phyloP scores from a whole-genome alignment of 768 basidiomycete genomes.

The Nidularia sp. region DNA sequence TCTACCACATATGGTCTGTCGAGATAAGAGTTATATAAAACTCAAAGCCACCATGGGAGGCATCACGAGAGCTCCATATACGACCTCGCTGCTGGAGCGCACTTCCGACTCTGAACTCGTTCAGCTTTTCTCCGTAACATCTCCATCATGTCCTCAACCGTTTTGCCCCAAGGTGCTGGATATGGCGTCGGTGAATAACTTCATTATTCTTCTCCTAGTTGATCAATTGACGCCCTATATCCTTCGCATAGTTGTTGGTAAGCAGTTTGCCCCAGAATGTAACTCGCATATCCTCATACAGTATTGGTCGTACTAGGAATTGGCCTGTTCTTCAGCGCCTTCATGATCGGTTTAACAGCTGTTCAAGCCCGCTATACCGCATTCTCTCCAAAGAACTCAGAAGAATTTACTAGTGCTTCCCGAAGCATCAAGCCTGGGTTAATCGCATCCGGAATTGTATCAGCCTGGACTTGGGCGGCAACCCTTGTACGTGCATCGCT shows the following conservation, averaged over 20 bases:
- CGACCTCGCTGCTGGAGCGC: slow-evolving; percentile 3
- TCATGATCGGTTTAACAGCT: slow-evolving; percentile 76
- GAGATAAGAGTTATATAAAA: not conserved
- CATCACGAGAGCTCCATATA: not conserved
- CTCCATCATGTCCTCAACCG: slow-evolving; percentile 6
- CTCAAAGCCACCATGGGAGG: not conserved
- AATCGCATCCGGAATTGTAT: slow-evolving; percentile 90
- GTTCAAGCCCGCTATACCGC: slow-evolving; percentile 83
- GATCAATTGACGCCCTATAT: not conserved
- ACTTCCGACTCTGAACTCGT: not conserved
- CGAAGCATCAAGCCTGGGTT: slow-evolving; percentile 86
- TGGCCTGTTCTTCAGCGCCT: slow-evolving; percentile 80
- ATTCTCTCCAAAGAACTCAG: slow-evolving; percentile 68
- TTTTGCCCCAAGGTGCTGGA: slow-evolving; percentile 78
- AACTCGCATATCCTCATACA: not conserved
- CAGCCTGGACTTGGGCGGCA: slow-evolving; percentile 90
- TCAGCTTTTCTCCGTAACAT: not conserved
- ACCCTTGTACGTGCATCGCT: slow-evolving; percentile 46
- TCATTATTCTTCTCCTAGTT: not conserved
- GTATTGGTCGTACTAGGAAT: slow-evolving; percentile 51
- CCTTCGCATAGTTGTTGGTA: slow-evolving; percentile 20
- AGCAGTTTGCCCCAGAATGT: not conserved
- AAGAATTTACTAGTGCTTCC: slow-evolving; percentile 82
- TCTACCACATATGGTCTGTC: not conserved
- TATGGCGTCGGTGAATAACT: slow-evolving; percentile 72